Evolutionary conservation across 345 rosid species (phyloP), one percentile per base, ranked within the genome.

Genomic region (Erysimum cheiranthoides): DNA sequence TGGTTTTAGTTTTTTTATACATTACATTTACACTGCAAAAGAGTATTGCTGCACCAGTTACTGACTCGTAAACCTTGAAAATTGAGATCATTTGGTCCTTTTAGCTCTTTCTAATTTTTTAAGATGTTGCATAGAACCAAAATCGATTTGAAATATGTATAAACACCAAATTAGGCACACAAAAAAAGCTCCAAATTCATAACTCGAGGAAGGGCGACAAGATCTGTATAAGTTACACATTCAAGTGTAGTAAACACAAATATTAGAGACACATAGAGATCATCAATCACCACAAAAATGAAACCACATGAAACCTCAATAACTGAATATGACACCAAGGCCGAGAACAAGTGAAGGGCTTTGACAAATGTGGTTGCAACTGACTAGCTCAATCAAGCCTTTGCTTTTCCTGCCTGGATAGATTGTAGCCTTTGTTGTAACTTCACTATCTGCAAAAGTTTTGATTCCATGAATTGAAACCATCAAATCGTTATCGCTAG

Each of bases 361-460:
- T 65, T 4, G 28, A 71, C 67, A 62, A 35, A 54, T 45, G 75
- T 70, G 75, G 43, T 70, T 43, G 61, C 58, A 76, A 54, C 36
- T n/a, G 50, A 53, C 32, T 53, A 42, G 50, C 65, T 32, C n/a
- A 51, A 69, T 69, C 84, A 90, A 59, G 97, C 90, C 86, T 89
- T 90, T 27, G 89, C 90, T 82, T 89, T 95, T 82, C 96, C 96
- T 53, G 96, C 87, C 78, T 92, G 97, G 46, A 85, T 84, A 74
- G 97, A 82, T 79, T 92, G 97, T 50, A 88, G 82, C 88, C 84
- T 86, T 84, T 90, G 98, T 58, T 95, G 97, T 63, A 92, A 38
- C 86, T 95, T 92, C 46, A 85, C 60, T 65, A 90, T 82, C 98
- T 95, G 82, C 86, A 84, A 78, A 34, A 25, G 25, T 45, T 35